phyloP scores from a whole-genome alignment of 78 protist species.

The slime mould (Dictyostelium discoideum) region DNA sequence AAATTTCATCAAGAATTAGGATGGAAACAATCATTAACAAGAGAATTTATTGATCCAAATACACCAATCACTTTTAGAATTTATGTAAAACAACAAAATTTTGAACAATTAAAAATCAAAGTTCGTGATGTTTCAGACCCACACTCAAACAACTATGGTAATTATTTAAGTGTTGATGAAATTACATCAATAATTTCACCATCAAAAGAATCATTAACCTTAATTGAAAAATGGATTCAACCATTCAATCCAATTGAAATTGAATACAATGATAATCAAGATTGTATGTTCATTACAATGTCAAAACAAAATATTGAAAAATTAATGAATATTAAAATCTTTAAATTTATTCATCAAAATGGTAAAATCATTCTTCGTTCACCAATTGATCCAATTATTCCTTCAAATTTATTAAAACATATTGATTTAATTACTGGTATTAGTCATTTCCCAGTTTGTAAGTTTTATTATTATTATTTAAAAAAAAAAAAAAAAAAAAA shows the following conservation, averaged over 20 bases:
- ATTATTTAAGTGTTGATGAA: constrained; percentile 37
- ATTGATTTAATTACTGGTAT: constrained; percentile 66
- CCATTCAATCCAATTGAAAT: not conserved
- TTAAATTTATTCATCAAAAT: not conserved
- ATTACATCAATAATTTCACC: constrained; percentile 46
- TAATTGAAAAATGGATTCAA: constrained; percentile 11
- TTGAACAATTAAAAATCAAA: not conserved
- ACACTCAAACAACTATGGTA: constrained; percentile 47
- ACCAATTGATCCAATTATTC: constrained; percentile 20
- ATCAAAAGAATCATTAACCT: not conserved
- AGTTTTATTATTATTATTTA: constrained; percentile 7
- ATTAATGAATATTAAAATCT: constrained; percentile 1
- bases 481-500: no score
- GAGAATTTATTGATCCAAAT: not conserved
- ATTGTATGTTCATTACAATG: not conserved
- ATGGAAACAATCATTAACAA: not conserved
- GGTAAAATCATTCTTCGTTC: constrained; percentile 27
- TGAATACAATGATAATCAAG: not conserved
- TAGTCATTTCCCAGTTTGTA: constrained; percentile 52
- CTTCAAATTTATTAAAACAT: not conserved
- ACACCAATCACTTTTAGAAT: constrained; percentile 8
- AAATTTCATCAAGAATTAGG: not conserved
- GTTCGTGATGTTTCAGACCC: constrained; percentile 54
- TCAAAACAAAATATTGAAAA: not conserved
- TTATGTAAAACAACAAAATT: constrained; percentile 42